Evolutionary conservation across 805 yeast species (phyloP).

Genomic region (Teunomyces atbi): DNA sequence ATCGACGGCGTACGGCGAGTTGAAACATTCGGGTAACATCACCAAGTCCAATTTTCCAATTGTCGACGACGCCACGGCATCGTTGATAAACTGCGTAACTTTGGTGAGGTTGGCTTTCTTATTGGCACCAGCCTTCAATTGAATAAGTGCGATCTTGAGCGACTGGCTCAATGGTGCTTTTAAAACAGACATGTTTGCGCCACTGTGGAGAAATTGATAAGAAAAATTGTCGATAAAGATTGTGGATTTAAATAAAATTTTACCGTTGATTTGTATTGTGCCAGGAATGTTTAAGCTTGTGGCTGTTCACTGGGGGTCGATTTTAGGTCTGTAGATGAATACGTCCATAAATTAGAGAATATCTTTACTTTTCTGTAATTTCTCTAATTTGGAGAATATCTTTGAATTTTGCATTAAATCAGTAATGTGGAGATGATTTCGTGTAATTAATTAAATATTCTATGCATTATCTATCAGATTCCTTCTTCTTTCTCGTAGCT

Average conservation of each 20-base stretch:
- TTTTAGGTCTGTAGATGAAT: too few species aligned
- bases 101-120: constrained; percentile 73
- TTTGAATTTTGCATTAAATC: too few species aligned
- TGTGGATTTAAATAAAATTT: too few species aligned
- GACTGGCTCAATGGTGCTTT: constrained; percentile 49
- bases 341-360: too few species aligned
- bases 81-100: constrained; percentile 60
- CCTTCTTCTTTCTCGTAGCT: background rate
- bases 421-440: too few species aligned
- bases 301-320: too few species aligned
- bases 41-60: constrained; percentile 57
- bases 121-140: constrained; percentile 77
- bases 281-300: too few species aligned
- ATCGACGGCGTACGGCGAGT: constrained; percentile 88
- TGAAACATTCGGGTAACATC: constrained; percentile 94
- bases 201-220: background rate
- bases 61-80: constrained; percentile 48
- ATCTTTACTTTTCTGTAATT: too few species aligned
- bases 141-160: constrained; percentile 80
- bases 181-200: constrained; percentile 18
- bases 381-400: too few species aligned
- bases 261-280: too few species aligned
- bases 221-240: background rate
- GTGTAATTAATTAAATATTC: too few species aligned
- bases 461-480: background rate